Evolutionary conservation across 2,329 filamentous ascomycete species (phyloP), one percentile per base, ranked within the genome.

Genomic region (Kalmusia sp.): DNA sequence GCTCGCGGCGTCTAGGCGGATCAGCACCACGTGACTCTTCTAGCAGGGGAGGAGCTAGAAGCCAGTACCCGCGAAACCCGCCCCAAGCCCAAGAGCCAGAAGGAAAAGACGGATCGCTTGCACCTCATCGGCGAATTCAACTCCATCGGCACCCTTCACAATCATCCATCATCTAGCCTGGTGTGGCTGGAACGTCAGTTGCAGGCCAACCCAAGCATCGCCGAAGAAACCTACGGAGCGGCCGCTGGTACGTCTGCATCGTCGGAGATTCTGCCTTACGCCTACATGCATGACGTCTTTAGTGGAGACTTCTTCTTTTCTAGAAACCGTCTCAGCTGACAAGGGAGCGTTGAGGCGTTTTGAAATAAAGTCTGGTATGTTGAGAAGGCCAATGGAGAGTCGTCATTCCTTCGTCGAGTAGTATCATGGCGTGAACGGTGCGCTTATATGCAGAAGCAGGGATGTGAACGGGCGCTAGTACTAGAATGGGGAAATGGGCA

Each of bases 401-500:
- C 21, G 31, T 21, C 12, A 31, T 15, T 17, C 11, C 25, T 30
- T 38, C 11, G 15, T 41, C 34, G 31, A 53, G 33, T 14, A 34
- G 39, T 33, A 33, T 33, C 40, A 40, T 41, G 48, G 51, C 24
- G 21, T 37, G 37, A 41, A 56, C 46, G 30, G 38, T 33, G 52
- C 49, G 58, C 58, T 61, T 56, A 63, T 55, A 33, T 55, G 49
- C 58, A 58, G 31, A 38, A 33, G 43, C 52, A 58, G 37, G 53
- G 53, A 34, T 54, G 21, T 35, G 33, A 44, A 38, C 53, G 37
- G 41, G 43, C 53, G 47, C 59, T 64, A 62, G 40, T 22, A 41
- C 54, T 51, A 35, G 48, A 62, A 44, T 14, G 48, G 52, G 61
- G 46, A 50, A 59, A 61, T 62, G 61, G 47, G 49, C 48, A 37